Conservation (phyloP, 345 rosid species). For the Gossypium ekmanianum region DNA sequence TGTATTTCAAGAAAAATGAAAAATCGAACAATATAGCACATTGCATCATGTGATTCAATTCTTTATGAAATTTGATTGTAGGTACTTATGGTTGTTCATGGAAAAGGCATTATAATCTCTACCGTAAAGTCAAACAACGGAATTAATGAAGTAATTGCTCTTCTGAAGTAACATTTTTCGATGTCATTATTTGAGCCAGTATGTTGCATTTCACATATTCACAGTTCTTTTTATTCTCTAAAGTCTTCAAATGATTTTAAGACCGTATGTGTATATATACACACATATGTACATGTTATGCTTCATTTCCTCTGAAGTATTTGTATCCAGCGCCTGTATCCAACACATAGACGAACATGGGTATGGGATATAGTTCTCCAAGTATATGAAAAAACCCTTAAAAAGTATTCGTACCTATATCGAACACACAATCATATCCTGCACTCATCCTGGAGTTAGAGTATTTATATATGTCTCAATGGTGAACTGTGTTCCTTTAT, state of each 20-base stretch:
- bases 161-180: not conserved
- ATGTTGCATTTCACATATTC: not conserved
- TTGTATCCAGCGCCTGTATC: no score
- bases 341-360: no score
- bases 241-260: not conserved
- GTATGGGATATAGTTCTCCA: not conserved
- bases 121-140: not conserved
- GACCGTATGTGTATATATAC: not conserved
- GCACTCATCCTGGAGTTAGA: no score
- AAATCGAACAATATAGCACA: no score
- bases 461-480: conserved; percentile 12
- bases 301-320: not conserved
- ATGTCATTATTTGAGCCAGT: not conserved
- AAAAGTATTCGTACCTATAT: not conserved
- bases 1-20: no score
- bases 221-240: not conserved
- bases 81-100: not conserved
- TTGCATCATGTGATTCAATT: not conserved
- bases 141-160: not conserved
- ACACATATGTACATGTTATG: not conserved
- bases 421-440: no score
- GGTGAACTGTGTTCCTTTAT: conserved; percentile 11
- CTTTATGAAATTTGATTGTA: not conserved
- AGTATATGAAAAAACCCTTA: not conserved
- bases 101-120: not conserved